Conservation (phyloP, 768 basidiomycete genomes). For the Tulasnella sp. region DNA sequence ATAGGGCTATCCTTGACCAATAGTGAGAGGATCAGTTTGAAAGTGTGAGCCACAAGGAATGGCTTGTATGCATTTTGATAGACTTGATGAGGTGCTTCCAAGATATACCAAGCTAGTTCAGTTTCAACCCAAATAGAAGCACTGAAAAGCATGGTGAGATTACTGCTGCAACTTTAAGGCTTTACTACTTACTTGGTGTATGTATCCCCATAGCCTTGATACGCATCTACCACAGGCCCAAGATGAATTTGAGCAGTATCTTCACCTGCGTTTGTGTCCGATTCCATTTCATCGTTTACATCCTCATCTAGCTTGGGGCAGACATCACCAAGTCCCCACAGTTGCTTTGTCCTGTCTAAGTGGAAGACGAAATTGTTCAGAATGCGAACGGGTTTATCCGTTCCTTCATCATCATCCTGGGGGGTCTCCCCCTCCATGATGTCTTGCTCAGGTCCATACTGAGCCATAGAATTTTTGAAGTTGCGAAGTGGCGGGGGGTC, state of each 20-base stretch:
- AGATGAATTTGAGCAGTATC: not conserved
- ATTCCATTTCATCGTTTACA: not conserved
- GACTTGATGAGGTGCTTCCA: conserved; percentile 40
- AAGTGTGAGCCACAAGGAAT: conserved; percentile 46
- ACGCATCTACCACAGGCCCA: not conserved
- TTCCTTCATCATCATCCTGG: not conserved
- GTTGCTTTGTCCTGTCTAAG: not conserved
- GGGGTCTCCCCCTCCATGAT: not conserved
- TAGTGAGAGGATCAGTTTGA: conserved; percentile 45
- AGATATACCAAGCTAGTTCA: conserved; percentile 52
- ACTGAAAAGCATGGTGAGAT: not conserved
- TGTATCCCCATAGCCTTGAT: not conserved
- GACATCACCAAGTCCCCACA: not conserved
- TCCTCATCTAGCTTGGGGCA: not conserved
- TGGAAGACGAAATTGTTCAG: not conserved
- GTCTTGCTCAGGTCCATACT: not conserved
- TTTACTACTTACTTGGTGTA: not conserved
- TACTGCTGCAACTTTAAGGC: not conserved
- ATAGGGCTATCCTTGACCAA: conserved; percentile 19
- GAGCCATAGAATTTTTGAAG: not conserved
- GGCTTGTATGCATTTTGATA: conserved; percentile 40
- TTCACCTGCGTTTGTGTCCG: not conserved
- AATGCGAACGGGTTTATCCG: not conserved
- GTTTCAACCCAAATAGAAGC: conserved; percentile 48
- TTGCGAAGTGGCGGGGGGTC: not conserved